Evolutionary conservation across 2,329 filamentous ascomycete genomes (phyloP).

Genomic region (Dichotomopilus funicola): DNA sequence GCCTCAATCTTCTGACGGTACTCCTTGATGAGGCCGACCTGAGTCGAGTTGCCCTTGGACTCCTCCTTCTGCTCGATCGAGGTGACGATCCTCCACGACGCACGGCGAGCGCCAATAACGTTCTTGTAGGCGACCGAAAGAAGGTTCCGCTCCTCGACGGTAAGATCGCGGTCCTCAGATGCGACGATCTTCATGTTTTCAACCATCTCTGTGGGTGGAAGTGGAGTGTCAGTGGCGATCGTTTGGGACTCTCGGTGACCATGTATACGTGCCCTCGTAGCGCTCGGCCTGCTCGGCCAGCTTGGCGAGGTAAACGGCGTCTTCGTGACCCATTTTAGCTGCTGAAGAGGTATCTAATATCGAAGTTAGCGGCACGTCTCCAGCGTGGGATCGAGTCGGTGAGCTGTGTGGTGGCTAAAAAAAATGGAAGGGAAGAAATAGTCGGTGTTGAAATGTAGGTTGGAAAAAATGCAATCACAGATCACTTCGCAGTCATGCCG

Average conservation of each 20-base stretch:
- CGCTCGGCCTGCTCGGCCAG: slow-evolving; percentile 99
- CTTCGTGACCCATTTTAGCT: slow-evolving; percentile 90
- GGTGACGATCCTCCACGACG: slow-evolving; percentile 96
- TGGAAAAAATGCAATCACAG: slow-evolving; percentile 1
- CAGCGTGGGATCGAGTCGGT: slow-evolving; percentile 13
- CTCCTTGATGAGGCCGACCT: slow-evolving; percentile 90
- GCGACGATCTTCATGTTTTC: slow-evolving; percentile 99
- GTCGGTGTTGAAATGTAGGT: neutral
- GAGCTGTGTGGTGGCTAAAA: slow-evolving; percentile 9
- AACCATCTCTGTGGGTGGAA: slow-evolving; percentile 73
- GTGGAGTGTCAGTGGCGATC: slow-evolving; percentile 13
- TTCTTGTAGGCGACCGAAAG: slow-evolving; percentile 99
- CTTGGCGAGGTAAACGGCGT: slow-evolving; percentile 99
- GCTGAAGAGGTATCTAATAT: slow-evolving; percentile 9
- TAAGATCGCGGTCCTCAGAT: slow-evolving; percentile 74
- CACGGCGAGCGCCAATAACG: slow-evolving; percentile 92
- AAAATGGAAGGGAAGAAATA: neutral
- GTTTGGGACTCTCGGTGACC: slow-evolving; percentile 1
- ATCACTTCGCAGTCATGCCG: neutral
- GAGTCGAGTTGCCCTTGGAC: slow-evolving; percentile 91
- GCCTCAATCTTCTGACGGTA: slow-evolving; percentile 98
- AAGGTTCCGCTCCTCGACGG: slow-evolving; percentile 94
- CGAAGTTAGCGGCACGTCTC: slow-evolving; percentile 23
- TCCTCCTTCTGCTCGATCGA: slow-evolving; percentile 99
- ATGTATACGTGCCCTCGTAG: slow-evolving; percentile 76